Base-by-base conservation (phyloP, 306 rosid genomes). In the Acmispon strigosus region DNA sequence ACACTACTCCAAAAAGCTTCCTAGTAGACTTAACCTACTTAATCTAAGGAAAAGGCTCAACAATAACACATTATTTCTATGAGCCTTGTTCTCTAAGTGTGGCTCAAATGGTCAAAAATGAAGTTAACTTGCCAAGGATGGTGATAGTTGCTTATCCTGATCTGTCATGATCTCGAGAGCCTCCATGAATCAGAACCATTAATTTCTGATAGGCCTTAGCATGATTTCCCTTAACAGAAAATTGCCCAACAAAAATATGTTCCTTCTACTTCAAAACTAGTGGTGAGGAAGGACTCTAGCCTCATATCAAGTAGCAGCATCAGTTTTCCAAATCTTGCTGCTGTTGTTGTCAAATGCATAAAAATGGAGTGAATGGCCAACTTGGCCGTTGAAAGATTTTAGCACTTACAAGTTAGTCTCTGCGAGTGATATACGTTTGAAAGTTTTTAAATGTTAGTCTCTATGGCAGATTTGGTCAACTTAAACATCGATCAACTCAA, bases 141-240 rank as follows among this genome's bases (percentile, higher is more conserved):
- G 63, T 61, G 82, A 81, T 72, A 27, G 79, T 67, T 76, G 18
- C 73, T 54, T 67, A 51, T 34, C 37, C 9, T 74, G 74, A 75
- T 53, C 14, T 37, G 47, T 82, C 72, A 69, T 36, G 48, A 32
- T 78, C 69, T 19, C 52, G 2, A 32, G 16, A 24, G 50, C 69
- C 55, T 16, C 45, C 19, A 59, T 57, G 68, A 74, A 53, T 45
- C 37, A 69, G 50, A 45, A 68, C 74, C 78, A 78, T 18, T 57
- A 39, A 45, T 70, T 68, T 74, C n/a, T 69, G 5, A n/a, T 34
- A 50, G 10, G 20, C 63, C 61, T 57, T 51, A 58, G 52, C 63
- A 51, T 74, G 74, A 62, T 58, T 63, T 76, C 13, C 61, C n/a
- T 60, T 20, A 76, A 74, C 34, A 20, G 72, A 67, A 32, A 60